A percentile compares a stretch with the other conserved stretches of the same genome.
phyloP scores from a whole-genome alignment of 78 protist species.

The Trichosphaerium sp. region DNA sequence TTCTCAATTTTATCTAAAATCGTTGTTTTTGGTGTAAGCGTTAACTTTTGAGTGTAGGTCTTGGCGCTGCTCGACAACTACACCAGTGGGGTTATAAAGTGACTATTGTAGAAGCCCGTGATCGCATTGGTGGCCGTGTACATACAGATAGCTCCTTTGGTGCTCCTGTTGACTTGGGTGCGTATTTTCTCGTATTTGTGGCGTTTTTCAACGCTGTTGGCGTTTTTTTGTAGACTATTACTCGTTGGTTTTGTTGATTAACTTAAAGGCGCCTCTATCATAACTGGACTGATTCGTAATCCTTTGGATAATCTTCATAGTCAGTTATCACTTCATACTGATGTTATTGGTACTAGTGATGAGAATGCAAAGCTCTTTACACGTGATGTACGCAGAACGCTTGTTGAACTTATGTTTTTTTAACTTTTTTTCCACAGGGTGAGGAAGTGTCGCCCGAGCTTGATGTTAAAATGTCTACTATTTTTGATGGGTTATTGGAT shows the following conservation, averaged over 20 bases:
- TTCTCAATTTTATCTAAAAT: too few relatives aligned
- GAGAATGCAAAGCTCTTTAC: too few relatives aligned
- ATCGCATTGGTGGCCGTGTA: constrained; percentile 6
- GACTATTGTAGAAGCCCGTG: not conserved
- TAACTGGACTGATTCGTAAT: constrained; percentile 32
- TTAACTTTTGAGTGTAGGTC: too few relatives aligned
- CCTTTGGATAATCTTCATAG: constrained; percentile 20
- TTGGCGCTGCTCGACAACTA: constrained; percentile 14
- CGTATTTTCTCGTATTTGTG: too few relatives aligned
- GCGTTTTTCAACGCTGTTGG: too few relatives aligned
- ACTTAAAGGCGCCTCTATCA: constrained; percentile 47
- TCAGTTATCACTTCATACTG: not conserved
- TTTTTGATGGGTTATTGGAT: constrained; percentile 1
- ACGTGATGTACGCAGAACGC: constrained; percentile 1
- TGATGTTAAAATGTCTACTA: not conserved
- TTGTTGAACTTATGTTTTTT: not conserved
- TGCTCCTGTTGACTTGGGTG: too few relatives aligned
- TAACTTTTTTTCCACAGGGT: not conserved
- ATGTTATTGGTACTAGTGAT: not conserved
- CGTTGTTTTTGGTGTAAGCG: too few relatives aligned
- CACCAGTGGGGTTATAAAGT: constrained; percentile 5
- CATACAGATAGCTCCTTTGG: constrained; percentile 5
- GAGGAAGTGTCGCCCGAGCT: not conserved
- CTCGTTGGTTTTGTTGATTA: too few relatives aligned
- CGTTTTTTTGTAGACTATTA: too few relatives aligned